Conservation (phyloP, 495 filamentous ascomycete species). For the Podospora australis region DNA sequence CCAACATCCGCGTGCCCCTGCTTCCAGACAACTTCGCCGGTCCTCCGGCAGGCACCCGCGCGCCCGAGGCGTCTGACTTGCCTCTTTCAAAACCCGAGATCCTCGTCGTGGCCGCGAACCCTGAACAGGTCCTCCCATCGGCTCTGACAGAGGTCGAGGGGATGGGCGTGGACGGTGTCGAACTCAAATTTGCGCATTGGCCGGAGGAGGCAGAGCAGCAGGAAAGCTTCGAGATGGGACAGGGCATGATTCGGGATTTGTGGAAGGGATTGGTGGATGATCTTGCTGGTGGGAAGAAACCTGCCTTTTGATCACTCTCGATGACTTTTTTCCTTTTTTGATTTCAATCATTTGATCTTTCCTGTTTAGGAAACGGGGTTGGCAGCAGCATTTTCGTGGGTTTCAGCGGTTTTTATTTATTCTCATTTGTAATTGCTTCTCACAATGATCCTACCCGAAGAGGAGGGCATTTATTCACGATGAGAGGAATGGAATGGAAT, state of each 20-base stretch:
- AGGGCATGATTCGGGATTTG: slow-evolving; percentile 37
- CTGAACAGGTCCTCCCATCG: slow-evolving; percentile 33
- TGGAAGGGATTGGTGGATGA: slow-evolving; percentile 44
- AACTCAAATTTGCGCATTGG: slow-evolving; percentile 38
- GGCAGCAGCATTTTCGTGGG: too few species aligned
- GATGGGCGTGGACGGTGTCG: slow-evolving; percentile 42
- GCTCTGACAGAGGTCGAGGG: slow-evolving; percentile 41
- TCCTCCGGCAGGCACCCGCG: slow-evolving; percentile 7
- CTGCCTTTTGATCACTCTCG: background rate
- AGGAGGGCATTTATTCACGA: too few species aligned
- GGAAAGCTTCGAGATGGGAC: slow-evolving; percentile 20
- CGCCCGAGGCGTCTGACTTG: slow-evolving; percentile 27
- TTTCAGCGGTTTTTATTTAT: too few species aligned
- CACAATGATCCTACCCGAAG: too few species aligned
- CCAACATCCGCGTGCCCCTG: slow-evolving; percentile 38
- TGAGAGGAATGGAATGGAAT: too few species aligned
- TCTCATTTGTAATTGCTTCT: too few species aligned
- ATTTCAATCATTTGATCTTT: background rate
- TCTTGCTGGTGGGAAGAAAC: slow-evolving; percentile 12
- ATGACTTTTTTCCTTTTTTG: background rate
- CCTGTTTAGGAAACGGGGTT: too few species aligned
- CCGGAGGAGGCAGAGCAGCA: slow-evolving; percentile 11
- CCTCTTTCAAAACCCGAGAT: slow-evolving; percentile 31
- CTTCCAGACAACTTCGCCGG: slow-evolving; percentile 37
- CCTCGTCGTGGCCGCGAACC: slow-evolving; percentile 38